Conservation (phyloP, 495 filamentous ascomycete species). For the Aspergillus diversus region DNA sequence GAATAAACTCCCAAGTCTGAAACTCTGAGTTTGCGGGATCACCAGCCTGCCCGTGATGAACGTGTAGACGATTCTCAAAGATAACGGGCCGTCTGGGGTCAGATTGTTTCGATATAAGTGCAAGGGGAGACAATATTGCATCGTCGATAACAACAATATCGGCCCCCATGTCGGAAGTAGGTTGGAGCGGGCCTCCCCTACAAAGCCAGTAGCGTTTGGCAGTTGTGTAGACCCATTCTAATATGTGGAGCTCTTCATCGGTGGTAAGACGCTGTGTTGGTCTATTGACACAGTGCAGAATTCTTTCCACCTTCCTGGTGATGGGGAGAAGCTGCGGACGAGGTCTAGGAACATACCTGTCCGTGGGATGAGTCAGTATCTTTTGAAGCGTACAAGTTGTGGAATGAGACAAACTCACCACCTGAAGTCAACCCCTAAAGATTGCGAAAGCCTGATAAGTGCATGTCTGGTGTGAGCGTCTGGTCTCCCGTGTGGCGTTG, state of each 20-base stretch:
- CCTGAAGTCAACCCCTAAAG: slow-evolving; percentile 11
- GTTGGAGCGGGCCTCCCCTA: slow-evolving; percentile 13
- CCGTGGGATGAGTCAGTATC: neutral
- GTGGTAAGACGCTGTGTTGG: neutral
- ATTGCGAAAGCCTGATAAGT: slow-evolving; percentile 12
- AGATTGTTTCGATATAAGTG: slow-evolving; percentile 15
- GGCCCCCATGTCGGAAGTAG: slow-evolving; percentile 9
- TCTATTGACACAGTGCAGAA: slow-evolving; percentile 4
- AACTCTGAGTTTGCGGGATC: neutral
- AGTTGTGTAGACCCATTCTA: slow-evolving; percentile 19
- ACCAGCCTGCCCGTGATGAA: neutral
- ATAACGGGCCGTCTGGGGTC: slow-evolving; percentile 20
- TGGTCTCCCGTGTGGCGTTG: slow-evolving; percentile 16
- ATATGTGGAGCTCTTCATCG: slow-evolving; percentile 13
- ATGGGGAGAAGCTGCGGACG: slow-evolving; percentile 14
- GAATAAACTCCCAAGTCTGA: slow-evolving; percentile 14
- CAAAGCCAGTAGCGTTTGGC: slow-evolving; percentile 18
- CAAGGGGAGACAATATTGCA: slow-evolving; percentile 9
- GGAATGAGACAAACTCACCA: slow-evolving; percentile 1
- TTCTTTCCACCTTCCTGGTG: slow-evolving; percentile 13
- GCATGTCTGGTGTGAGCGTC: slow-evolving; percentile 17
- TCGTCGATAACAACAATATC: slow-evolving; percentile 15
- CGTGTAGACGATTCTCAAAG: slow-evolving; percentile 20
- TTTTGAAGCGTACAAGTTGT: neutral
- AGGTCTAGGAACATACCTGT: slow-evolving; percentile 19